Conservation (phyloP, 2,329 filamentous ascomycete genomes). For the Geosmithia putterillii region DNA sequence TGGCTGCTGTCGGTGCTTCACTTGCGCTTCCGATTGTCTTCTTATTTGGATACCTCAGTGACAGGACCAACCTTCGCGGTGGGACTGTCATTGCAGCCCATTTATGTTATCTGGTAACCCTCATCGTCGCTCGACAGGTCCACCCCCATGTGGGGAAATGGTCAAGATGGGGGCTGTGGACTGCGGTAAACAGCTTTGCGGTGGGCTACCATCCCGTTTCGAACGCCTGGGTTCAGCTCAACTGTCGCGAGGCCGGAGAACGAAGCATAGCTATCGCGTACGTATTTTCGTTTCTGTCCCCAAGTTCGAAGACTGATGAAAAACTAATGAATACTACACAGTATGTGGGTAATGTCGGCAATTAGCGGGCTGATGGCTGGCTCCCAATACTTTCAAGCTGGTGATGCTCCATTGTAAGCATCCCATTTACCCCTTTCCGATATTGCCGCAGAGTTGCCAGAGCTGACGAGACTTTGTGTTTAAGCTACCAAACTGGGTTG, state of each 20-base stretch:
- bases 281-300: slow-evolving; percentile 7
- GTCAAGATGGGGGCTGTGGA: slow-evolving; percentile 38
- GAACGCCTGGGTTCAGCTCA: slow-evolving; percentile 40
- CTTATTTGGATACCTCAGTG: slow-evolving; percentile 33
- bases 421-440: background rate
- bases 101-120: slow-evolving; percentile 26
- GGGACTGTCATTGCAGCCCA: slow-evolving; percentile 29
- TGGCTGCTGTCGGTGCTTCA: slow-evolving; percentile 28
- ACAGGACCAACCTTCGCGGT: slow-evolving; percentile 29
- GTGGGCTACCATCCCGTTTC: slow-evolving; percentile 41
- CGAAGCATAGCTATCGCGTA: slow-evolving; percentile 36
- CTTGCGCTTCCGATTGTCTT: slow-evolving; percentile 34
- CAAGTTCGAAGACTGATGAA: background rate
- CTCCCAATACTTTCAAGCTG: slow-evolving; percentile 32
- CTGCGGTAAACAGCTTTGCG: slow-evolving; percentile 33
- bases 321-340: slow-evolving; percentile 1
- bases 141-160: slow-evolving; percentile 32
- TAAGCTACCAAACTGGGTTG: slow-evolving; percentile 28
- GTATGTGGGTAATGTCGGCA: slow-evolving; percentile 36
- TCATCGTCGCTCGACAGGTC: slow-evolving; percentile 25
- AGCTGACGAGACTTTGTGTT: background rate
- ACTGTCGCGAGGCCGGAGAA: slow-evolving; percentile 31
- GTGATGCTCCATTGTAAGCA: slow-evolving; percentile 26
- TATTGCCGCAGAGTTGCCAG: background rate
- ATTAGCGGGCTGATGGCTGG: slow-evolving; percentile 37